A percentile compares a stretch with the other conserved stretches of the same genome.
phyloP scores from a whole-genome alignment of 169 alveolate genomes.

The Plasmodium vinckei region DNA sequence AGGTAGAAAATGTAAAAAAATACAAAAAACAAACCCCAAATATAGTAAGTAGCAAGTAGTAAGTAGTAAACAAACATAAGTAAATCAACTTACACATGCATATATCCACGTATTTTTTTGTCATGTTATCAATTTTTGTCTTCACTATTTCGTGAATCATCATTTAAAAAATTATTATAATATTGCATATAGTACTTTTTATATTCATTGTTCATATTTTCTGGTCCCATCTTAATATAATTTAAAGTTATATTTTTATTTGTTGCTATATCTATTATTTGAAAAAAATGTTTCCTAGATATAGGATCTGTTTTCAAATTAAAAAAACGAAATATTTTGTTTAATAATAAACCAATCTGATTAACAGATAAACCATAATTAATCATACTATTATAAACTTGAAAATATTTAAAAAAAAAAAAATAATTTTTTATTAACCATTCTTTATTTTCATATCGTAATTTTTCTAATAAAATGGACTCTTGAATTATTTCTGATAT shows the following conservation, averaged over 20 bases:
- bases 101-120: neutral
- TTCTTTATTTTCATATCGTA: slow-evolving; percentile 67
- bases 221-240: slow-evolving; percentile 47
- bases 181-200: slow-evolving; percentile 60
- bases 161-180: slow-evolving; percentile 57
- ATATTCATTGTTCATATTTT: slow-evolving; percentile 52
- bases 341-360: slow-evolving; percentile 45
- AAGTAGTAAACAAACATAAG: too few relatives aligned
- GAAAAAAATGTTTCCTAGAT: slow-evolving; percentile 55
- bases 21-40: too few relatives aligned
- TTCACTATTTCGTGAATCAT: slow-evolving; percentile 3
- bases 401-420: slow-evolving; percentile 66
- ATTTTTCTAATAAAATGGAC: slow-evolving; percentile 44
- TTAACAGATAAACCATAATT: slow-evolving; percentile 51
- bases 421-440: slow-evolving; percentile 52
- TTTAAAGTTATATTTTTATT: slow-evolving; percentile 64
- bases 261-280: slow-evolving; percentile 55
- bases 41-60: too few relatives aligned
- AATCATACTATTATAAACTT: slow-evolving; percentile 56
- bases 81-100: too few relatives aligned
- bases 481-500: slow-evolving; percentile 73
- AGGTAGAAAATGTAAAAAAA: too few relatives aligned
- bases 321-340: slow-evolving; percentile 58
- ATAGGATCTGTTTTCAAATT: slow-evolving; percentile 58
- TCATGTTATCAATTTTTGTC: neutral